phyloP scores from a whole-genome alignment of 306 rosid species.

The Astragalus glycyphyllos region DNA sequence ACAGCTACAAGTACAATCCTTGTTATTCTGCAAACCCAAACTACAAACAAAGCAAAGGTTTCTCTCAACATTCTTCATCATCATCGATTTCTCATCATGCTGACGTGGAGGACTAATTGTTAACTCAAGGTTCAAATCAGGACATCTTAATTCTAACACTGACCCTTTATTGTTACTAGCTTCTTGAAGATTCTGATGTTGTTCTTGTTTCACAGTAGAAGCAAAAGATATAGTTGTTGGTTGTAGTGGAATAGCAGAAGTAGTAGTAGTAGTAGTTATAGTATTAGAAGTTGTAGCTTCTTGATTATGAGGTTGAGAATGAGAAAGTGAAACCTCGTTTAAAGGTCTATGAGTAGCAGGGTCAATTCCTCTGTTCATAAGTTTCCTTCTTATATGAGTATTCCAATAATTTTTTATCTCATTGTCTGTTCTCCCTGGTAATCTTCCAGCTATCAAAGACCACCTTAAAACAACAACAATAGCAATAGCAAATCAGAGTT shows the following conservation, averaged over 20 bases:
- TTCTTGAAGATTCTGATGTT: conserved; percentile 19
- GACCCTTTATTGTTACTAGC: conserved; percentile 24
- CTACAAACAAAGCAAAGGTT: conserved; percentile 50
- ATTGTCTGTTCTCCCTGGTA: conserved; percentile 95
- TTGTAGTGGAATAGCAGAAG: conserved; percentile 4
- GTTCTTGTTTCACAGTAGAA: conserved; percentile 60
- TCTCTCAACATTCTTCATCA: conserved; percentile 44
- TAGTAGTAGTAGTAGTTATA: conserved; percentile 14
- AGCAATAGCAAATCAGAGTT: too few species aligned
- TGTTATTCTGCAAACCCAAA: conserved; percentile 53
- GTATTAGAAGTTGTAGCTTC: conserved; percentile 23
- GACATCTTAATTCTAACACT: conserved; percentile 51
- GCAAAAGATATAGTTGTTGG: conserved; percentile 69
- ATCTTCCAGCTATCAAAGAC: conserved; percentile 94
- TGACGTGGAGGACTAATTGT: conserved; percentile 86
- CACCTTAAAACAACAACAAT: conserved; percentile 52
- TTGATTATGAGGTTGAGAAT: conserved; percentile 33
- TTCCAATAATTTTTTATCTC: conserved; percentile 99
- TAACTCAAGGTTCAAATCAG: conserved; percentile 90
- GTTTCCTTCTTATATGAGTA: conserved; percentile 96
- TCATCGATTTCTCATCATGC: neutral
- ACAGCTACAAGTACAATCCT: conserved; percentile 58
- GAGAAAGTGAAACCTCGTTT: conserved; percentile 50
- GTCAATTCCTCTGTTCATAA: conserved; percentile 88
- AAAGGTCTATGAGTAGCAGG: conserved; percentile 86